These are phyloP conservation scores for Diaporthe vaccinii DNA, from an alignment of 2,329 filamentous ascomycete species.

Conservation along the genomic window DNA sequence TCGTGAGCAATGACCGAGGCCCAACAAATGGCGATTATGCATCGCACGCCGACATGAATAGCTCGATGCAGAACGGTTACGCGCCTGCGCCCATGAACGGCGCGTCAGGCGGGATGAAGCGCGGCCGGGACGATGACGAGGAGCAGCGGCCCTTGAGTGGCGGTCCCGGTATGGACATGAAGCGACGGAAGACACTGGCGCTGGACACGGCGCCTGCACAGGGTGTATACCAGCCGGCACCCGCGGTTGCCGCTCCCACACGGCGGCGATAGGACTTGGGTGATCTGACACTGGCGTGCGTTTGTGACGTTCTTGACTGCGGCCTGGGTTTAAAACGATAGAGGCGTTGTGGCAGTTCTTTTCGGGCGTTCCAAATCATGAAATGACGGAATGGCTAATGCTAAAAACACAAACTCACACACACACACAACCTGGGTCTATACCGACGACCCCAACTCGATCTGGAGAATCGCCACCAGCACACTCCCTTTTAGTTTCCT, in stretches of 20 bases:
- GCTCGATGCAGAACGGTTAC: constrained; percentile 73
- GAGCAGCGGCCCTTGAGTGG: constrained; percentile 51
- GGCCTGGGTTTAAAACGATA: constrained; percentile 34
- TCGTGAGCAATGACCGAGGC: constrained; percentile 85
- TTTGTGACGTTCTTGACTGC: constrained; percentile 29
- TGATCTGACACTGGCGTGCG: background rate
- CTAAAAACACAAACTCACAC: constrained; percentile 34
- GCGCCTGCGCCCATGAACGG: constrained; percentile 76
- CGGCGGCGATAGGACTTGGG: constrained; percentile 35
- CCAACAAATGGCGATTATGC: constrained; percentile 79
- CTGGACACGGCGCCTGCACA: constrained; percentile 50
- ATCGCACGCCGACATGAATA: constrained; percentile 71
- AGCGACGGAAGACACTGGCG: constrained; percentile 52
- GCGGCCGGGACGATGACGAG: constrained; percentile 59
- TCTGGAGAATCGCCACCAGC: constrained; percentile 10
- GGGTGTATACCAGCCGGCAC: constrained; percentile 47
- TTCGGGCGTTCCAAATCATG: constrained; percentile 31
- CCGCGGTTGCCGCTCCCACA: constrained; percentile 46
- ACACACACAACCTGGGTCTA: constrained; percentile 27
- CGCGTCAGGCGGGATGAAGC: constrained; percentile 58
- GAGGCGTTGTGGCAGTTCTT: constrained; percentile 41
- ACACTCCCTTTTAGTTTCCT: constrained; percentile 31
- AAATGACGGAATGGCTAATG: constrained; percentile 41
- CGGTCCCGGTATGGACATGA: constrained; percentile 49
- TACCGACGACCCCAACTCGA: constrained; percentile 27